Conservation (phyloP, 768 basidiomycete genomes). For the Suillus spraguei region DNA sequence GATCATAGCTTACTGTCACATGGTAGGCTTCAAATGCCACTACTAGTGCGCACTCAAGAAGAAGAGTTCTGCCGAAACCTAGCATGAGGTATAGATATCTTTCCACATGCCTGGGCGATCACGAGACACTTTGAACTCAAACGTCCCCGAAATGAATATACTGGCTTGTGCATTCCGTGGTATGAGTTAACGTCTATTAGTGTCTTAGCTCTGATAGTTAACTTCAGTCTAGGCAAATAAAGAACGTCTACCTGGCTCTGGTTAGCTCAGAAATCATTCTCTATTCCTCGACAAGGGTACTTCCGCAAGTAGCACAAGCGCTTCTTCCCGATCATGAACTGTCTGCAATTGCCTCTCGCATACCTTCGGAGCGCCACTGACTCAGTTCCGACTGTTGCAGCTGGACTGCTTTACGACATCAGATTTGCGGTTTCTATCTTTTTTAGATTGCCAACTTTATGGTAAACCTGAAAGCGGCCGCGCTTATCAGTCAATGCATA, state of each 20-base stretch:
- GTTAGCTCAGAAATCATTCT: not conserved
- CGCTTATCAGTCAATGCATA: constrained; percentile 47
- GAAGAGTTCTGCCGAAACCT: not conserved
- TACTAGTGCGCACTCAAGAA: not conserved
- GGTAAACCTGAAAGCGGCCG: constrained; percentile 18
- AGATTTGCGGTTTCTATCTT: constrained; percentile 6
- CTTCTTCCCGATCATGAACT: constrained; percentile 5
- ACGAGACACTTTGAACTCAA: not conserved
- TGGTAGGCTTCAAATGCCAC: not conserved
- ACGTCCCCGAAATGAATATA: too few species aligned
- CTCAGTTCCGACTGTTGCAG: constrained; percentile 38
- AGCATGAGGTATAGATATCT: not conserved
- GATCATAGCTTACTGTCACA: not conserved
- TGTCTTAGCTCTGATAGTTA: not conserved
- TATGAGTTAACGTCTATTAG: not conserved
- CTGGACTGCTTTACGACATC: not conserved
- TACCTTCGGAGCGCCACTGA: constrained; percentile 11
- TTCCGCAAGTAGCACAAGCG: not conserved
- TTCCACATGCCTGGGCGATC: not conserved
- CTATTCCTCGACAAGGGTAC: not conserved
- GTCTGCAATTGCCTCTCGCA: not conserved
- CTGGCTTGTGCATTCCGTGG: not conserved
- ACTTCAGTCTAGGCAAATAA: not conserved
- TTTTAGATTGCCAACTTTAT: constrained; percentile 45
- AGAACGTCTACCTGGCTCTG: not conserved